Evolutionary conservation across 2,329 filamentous ascomycete species (phyloP).

Genomic region (Monosporascus sp.): DNA sequence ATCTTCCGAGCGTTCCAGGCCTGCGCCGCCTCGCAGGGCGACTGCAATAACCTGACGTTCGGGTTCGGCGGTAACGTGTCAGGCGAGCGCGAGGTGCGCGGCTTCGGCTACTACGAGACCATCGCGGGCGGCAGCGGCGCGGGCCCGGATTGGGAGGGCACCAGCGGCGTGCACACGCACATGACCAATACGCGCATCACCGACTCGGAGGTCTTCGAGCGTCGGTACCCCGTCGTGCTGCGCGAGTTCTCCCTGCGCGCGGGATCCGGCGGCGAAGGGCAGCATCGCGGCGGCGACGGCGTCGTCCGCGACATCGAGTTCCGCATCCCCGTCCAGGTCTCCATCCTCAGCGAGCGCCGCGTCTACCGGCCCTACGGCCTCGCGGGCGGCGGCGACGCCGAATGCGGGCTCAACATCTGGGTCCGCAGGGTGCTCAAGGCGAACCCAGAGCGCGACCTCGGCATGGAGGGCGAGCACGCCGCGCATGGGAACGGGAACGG

Average conservation of each 20-base stretch:
- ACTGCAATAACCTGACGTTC: conserved; percentile 75
- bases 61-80: conserved; percentile 62
- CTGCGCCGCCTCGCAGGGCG: conserved; percentile 67
- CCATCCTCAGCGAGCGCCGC: conserved; percentile 66
- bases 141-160: conserved; percentile 63
- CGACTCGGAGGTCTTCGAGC: conserved; percentile 67
- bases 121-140: conserved; percentile 70
- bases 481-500: conserved; percentile 17
- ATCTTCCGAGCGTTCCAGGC: conserved; percentile 70
- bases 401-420: conserved; percentile 83
- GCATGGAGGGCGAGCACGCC: conserved; percentile 10
- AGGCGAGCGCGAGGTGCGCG: conserved; percentile 50
- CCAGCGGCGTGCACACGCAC: conserved; percentile 65
- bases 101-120: conserved; percentile 77
- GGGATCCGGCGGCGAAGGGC: conserved; percentile 55
- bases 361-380: conserved; percentile 75
- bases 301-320: conserved; percentile 70
- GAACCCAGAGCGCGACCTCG: conserved; percentile 37
- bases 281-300: conserved; percentile 62
- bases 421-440: conserved; percentile 63
- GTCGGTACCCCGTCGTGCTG: conserved; percentile 65
- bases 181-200: conserved; percentile 79
- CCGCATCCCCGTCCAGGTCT: conserved; percentile 63
- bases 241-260: conserved; percentile 57
- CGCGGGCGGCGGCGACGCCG: conserved; percentile 72